Conservation (phyloP, 352 stramenopile species). For the Globisporangium radiosum region DNA sequence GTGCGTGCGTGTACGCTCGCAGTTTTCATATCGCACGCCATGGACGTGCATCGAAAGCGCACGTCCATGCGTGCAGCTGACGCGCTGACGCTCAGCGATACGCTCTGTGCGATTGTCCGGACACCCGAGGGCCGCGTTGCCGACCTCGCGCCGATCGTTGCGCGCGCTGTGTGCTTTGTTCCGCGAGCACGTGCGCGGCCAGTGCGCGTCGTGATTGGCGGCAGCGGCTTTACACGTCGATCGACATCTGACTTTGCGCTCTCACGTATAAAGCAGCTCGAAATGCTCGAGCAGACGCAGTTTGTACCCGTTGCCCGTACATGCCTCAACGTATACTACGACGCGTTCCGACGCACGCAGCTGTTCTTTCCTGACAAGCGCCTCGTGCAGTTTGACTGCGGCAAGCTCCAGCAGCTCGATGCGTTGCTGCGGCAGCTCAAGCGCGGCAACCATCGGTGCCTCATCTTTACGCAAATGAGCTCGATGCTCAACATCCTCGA, state of each 20-base stretch:
- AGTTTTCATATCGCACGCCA: constrained; percentile 64
- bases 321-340: constrained; percentile 40
- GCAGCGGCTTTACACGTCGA: constrained; percentile 25
- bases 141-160: constrained; percentile 36
- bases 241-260: constrained; percentile 22
- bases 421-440: constrained; percentile 95
- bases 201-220: constrained; percentile 30
- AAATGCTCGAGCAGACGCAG: constrained; percentile 15
- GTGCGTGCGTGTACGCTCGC: constrained; percentile 44
- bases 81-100: constrained; percentile 20
- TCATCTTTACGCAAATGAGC: constrained; percentile 99
- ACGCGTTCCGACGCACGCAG: constrained; percentile 70
- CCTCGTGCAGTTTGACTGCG: constrained; percentile 97
- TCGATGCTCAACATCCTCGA: constrained; percentile 99
- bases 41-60: constrained; percentile 52
- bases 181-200: constrained; percentile 49
- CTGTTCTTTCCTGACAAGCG: constrained; percentile 97
- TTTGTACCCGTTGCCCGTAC: constrained; percentile 25
- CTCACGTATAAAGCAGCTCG: constrained; percentile 22
- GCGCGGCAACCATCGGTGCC: constrained; percentile 87
- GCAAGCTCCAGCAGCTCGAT: constrained; percentile 87
- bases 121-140: constrained; percentile 35
- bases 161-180: constrained; percentile 69
- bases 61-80: constrained; percentile 6
- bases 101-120: constrained; percentile 44